Conservation (phyloP, 2,329 filamentous ascomycete genomes). For the Trichoderma aggressivum region DNA sequence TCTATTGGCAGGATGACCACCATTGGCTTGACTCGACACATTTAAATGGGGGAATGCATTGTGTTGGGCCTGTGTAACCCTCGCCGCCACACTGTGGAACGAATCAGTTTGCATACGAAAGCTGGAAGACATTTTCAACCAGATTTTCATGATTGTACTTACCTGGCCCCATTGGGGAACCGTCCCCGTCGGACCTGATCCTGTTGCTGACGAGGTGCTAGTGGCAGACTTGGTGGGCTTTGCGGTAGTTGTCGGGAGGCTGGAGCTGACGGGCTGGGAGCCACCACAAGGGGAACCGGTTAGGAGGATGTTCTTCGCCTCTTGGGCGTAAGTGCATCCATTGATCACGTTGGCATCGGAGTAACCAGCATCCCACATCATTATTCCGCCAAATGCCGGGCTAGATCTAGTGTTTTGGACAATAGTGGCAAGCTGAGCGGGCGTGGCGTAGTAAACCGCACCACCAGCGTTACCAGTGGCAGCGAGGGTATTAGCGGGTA, state of each 20-base stretch:
- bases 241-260: not conserved
- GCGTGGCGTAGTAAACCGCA: not conserved
- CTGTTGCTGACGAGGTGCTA: not conserved
- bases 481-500: not conserved
- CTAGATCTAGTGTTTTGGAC: not conserved
- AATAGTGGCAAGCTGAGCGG: not conserved
- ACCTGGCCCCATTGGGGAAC: not conserved
- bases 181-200: not conserved
- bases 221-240: not conserved
- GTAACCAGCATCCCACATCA: not conserved
- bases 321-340: not conserved
- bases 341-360: not conserved
- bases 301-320: conserved; percentile 1
- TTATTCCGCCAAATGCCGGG: not conserved
- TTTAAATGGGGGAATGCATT: not conserved
- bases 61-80: not conserved
- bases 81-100: not conserved
- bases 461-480: not conserved
- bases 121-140: not conserved
- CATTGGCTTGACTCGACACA: not conserved
- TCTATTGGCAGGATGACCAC: not conserved
- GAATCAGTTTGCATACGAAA: not conserved
- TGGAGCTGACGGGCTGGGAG: not conserved
- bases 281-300: not conserved
- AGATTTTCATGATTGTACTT: not conserved